These are phyloP conservation scores for Lentinus polychrous DNA, from an alignment of 1,284 basidiomycete species.

Conservation along the genomic window DNA sequence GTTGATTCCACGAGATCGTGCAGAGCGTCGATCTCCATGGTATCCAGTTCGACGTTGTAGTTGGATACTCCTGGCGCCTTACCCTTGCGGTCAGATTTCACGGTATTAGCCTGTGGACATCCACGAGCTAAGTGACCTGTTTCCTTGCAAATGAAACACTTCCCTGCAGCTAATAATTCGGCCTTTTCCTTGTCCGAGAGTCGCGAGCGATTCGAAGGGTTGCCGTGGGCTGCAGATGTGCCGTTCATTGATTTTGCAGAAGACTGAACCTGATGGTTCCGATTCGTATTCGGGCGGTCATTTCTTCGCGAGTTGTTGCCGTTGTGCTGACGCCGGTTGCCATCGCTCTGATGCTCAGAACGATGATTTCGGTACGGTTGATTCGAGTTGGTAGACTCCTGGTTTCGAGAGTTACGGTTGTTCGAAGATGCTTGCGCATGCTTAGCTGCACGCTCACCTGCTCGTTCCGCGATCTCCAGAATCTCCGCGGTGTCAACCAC, in stretches of 20 bases:
- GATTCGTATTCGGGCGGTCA: too few species aligned
- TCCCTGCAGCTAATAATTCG: slow-evolving; percentile 7
- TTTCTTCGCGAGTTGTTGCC: background rate
- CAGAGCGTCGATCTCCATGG: background rate
- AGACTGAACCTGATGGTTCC: background rate
- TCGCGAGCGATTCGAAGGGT: background rate
- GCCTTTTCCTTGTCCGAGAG: slow-evolving; percentile 8
- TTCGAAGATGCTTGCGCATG: background rate
- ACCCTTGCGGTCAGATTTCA: slow-evolving; percentile 6
- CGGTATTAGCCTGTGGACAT: slow-evolving; percentile 6
- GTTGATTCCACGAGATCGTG: background rate
- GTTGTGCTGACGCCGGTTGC: background rate
- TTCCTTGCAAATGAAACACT: slow-evolving; percentile 13
- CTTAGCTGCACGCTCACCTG: background rate
- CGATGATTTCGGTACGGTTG: background rate
- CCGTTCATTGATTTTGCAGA: background rate
- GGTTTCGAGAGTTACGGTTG: background rate
- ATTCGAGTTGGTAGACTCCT: background rate
- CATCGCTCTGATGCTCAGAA: background rate
- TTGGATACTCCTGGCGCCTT: slow-evolving; percentile 8
- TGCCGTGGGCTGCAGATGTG: too few species aligned
- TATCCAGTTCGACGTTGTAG: slow-evolving; percentile 1
- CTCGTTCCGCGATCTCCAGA: background rate
- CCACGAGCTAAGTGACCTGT: slow-evolving; percentile 9
- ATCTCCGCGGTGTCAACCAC: background rate